A percentile compares a stretch with the other conserved stretches of the same genome.
phyloP scores from a whole-genome alignment of 305 asterid species.

The Stenogyne calaminthoides region DNA sequence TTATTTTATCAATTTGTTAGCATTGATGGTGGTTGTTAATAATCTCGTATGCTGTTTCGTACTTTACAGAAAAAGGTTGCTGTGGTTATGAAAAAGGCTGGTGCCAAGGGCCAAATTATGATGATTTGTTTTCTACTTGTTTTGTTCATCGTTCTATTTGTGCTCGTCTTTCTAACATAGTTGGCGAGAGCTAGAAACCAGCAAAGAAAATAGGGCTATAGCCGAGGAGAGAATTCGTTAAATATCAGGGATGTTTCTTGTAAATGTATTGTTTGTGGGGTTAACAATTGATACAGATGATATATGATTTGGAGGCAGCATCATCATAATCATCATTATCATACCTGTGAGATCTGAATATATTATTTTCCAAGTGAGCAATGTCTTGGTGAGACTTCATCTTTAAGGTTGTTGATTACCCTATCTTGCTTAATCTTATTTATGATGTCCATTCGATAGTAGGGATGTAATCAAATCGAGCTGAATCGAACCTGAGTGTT shows the following conservation, averaged over 20 bases:
- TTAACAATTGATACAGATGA: not conserved
- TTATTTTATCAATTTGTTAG: not conserved
- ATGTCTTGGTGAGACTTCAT: conserved; percentile 2
- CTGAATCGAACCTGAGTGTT: not conserved
- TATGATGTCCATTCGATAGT: not conserved
- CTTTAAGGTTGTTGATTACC: not conserved
- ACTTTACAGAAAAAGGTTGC: conserved; percentile 81
- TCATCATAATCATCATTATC: not conserved
- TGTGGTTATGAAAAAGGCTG: conserved; percentile 92
- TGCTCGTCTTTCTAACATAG: conserved; percentile 42
- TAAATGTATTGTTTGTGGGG: conserved; percentile 30
- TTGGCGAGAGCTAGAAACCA: not conserved
- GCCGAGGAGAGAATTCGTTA: conserved; percentile 10
- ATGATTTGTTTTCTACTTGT: conserved; percentile 37
- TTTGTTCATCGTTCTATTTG: conserved; percentile 41
- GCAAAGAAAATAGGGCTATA: conserved; percentile 1
- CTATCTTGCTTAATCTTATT: not conserved
- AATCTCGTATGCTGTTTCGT: not conserved
- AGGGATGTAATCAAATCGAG: not conserved
- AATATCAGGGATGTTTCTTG: conserved; percentile 13
- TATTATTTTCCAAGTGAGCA: not conserved
- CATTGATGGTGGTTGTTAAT: not conserved
- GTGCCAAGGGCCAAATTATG: conserved; percentile 70
- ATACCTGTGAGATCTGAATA: not conserved
- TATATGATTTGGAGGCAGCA: not conserved